Base-by-base conservation (phyloP, 2,329 filamentous ascomycete species). In the Ophiostoma montium region DNA sequence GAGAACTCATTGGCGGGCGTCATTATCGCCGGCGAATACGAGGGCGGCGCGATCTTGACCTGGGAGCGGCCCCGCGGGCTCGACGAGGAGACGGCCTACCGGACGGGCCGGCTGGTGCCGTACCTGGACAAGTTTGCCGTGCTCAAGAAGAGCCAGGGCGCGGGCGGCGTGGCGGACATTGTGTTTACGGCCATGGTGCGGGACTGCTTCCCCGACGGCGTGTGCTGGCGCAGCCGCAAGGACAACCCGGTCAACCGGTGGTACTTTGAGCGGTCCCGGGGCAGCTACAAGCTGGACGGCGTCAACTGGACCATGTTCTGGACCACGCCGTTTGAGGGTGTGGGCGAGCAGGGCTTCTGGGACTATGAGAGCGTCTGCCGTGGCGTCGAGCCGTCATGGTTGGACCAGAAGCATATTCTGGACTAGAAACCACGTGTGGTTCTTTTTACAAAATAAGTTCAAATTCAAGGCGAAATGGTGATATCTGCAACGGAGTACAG, bases 121-220 rank as follows among this genome's bases (percentile, higher is more conserved):
- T 98, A 98, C 62, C 74, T 98, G 30, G 92, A 98, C 65, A 98
- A 98, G 63, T 96, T 98, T 61, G 92, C 92, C 1, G 92, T 98
- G 1, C 71, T 95, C 15, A 90, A 85, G 56, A 82, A 80, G 52
- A 84, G 82, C 12, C 92, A 98, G 63, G 92, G 92, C 0, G 86
- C 85, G 0, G 87, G 87, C 1, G 90, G 92, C 3, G 89, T 96
- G 3, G 90, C 92, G 1, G 92, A 98, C 61, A 84, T 96, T 35
- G 84, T 98, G 8, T 98, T 96, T 67, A 95, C 94, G 54, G 83
- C 88, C 32, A 94, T 98, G 85, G 86, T 95, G 5, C 76, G 85
- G 27, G 80, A 82, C 18, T 95, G 89, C 58, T 94, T 96, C 57
- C 89, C 89, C 0, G 66, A 78, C 2, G 92, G 92, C 1, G 85